Evolutionary conservation across 176 grass and related monocot genomes (phyloP), one percentile per base, ranked within the genome.

Genomic region (Juncus inflexus): DNA sequence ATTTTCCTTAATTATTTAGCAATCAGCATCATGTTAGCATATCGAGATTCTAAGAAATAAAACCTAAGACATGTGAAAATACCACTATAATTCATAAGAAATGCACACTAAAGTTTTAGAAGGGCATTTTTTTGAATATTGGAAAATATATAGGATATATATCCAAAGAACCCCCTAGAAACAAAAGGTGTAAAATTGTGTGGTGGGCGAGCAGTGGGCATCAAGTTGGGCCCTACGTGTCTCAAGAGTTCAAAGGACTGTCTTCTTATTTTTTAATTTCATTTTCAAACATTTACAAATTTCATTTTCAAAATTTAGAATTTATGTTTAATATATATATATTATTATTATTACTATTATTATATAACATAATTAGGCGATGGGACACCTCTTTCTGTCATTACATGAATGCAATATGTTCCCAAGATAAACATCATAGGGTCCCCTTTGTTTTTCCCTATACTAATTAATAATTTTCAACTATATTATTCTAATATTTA

Each of bases 131-230:
- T 52, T 28, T 28, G 19, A 28, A 28, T 28, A 28, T 1, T 28
- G 19, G 19, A 28, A 47, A 47, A 11, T 13, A 9, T 2, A 12
- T 0, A 42, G 11, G 12, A 6, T 42, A 40, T 12, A 64, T 64
- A 64, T 64, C 11, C 61, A 64, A n/a, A 42, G 61, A n/a, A 42
- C 37, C 12, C 61, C 37, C n/a, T 64, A 37, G 41, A 41, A 63
- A 61, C 19, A 38, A 61, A 61, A 37, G 39, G 4, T 3, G 19
- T 4, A 36, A 61, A 14, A 4, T 63, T 64, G 61, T 64, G 39
- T 64, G 38, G 39, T 64, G 39, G 13, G 15, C 58, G 8, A 60
- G 58, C 58, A 60, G 58, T 60, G 58, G 12, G 61, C 41, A 64
- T 64, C 61, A 16, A 41, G 12, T 64, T 64, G 37, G 61, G 38